Evolutionary conservation across 2,329 filamentous ascomycete species (phyloP).

Genomic region (Colletotrichum godetiae): DNA sequence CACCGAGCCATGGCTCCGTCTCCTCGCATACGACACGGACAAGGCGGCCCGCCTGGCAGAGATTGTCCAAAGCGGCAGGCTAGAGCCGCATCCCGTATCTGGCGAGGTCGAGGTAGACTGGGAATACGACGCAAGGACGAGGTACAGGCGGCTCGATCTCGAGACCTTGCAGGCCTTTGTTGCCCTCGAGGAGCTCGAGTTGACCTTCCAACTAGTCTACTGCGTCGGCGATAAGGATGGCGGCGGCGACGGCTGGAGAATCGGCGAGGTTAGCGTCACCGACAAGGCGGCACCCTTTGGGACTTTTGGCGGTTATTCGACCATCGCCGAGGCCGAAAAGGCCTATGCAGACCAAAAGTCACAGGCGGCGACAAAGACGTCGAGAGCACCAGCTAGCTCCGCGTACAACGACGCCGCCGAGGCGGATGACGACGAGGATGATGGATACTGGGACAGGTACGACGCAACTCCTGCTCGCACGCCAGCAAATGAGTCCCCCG

Average conservation of each 20-base stretch:
- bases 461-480: constrained; percentile 76
- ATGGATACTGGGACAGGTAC: constrained; percentile 85
- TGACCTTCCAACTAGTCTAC: constrained; percentile 77
- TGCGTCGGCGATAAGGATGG: constrained; percentile 73
- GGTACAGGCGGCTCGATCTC: constrained; percentile 76
- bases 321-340: constrained; percentile 71
- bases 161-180: constrained; percentile 80
- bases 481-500: constrained; percentile 52
- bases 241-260: constrained; percentile 73
- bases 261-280: constrained; percentile 74
- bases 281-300: constrained; percentile 69
- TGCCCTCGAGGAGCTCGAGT: constrained; percentile 68
- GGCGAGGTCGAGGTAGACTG: constrained; percentile 83
- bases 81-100: constrained; percentile 85
- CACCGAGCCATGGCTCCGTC: constrained; percentile 77
- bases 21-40: constrained; percentile 75
- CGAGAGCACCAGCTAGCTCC: constrained; percentile 28
- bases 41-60: constrained; percentile 68
- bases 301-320: constrained; percentile 61
- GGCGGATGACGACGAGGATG: constrained; percentile 72
- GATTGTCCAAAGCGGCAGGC: constrained; percentile 68
- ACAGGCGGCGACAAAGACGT: constrained; percentile 33
- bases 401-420: constrained; percentile 36
- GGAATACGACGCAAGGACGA: constrained; percentile 70
- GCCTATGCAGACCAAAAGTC: constrained; percentile 54